Conservation (phyloP, 2,329 filamentous ascomycete genomes). For the Aureobasidium sp. region DNA sequence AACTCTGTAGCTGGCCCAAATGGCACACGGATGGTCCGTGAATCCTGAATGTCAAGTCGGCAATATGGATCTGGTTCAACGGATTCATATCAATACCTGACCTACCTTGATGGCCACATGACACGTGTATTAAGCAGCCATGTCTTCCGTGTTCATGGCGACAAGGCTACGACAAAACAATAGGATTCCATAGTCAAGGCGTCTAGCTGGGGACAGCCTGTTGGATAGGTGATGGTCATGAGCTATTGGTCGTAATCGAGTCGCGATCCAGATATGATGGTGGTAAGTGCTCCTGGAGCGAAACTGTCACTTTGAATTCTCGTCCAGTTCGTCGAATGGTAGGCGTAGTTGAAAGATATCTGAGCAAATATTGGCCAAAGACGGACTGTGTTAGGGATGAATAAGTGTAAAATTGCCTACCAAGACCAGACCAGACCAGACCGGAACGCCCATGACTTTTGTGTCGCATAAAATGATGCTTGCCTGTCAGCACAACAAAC, state of each 20-base stretch:
- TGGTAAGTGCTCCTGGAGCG: neutral
- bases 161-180: neutral
- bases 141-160: neutral
- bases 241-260: neutral
- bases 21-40: neutral
- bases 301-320: neutral
- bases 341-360: neutral
- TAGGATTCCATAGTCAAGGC: neutral
- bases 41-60: neutral
- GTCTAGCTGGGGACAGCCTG: neutral
- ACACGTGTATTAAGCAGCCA: neutral
- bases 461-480: neutral
- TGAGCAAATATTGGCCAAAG: neutral
- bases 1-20: neutral
- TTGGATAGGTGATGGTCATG: neutral
- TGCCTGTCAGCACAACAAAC: conserved; percentile 8
- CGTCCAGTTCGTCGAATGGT: neutral
- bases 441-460: conserved; percentile 11
- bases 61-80: neutral
- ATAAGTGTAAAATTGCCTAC: conserved; percentile 6
- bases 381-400: neutral
- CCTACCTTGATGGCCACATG: neutral
- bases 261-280: neutral
- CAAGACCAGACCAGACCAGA: conserved; percentile 1
- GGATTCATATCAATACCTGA: neutral